Base-by-base conservation (phyloP, 2,329 filamentous ascomycete genomes). In the Colletotrichum sp. region DNA sequence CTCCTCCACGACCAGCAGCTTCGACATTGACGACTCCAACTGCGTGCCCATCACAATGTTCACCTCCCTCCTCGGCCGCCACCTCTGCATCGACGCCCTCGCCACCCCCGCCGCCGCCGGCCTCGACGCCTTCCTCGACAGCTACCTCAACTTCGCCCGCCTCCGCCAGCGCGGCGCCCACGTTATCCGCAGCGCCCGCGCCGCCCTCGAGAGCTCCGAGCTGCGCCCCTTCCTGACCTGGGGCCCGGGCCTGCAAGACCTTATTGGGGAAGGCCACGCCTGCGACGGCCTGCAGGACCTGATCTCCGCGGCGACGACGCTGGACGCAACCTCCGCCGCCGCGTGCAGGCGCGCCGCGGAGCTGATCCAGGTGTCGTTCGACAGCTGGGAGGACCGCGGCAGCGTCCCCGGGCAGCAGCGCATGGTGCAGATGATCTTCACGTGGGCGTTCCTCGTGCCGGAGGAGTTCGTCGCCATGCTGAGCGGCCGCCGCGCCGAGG, bases 81-180 rank as follows among this genome's bases (percentile, higher is more conserved):
- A 85, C 68, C 65, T 83, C 32, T 79, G 85, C n/a, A 80, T 81
- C 18, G 83, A 84, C 65, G 81, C 82, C 3, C 74, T 85, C n/a
- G 76, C 78, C 4, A 77, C 76, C 43, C n/a, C 48, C 79, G 80
- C 3, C 70, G 77, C 16, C 26, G n/a, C 74, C 7, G 75, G 78
- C 2, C 75, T 83, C 3, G 78, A 79, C 10, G 69, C 62, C 3
- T 83, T 85, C 64, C 30, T 85, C 5, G 74, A 68, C 8, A 71
- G 80, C n/a, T 85, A 81, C 55, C 74, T 81, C 7, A 80, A 80
- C 30, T 84, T 81, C 61, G 69, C 81, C 5, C 75, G 76, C 24
- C 66, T 81, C 36, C 80, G 80, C 58, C 69, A 75, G 18, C 80
- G 80, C 52, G 72, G 81, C 38, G 66, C 73, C n/a, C 67, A 74